These are phyloP conservation scores for Annona cherimola DNA, from an alignment of 164 flowering plant species.

Conservation along the genomic window DNA sequence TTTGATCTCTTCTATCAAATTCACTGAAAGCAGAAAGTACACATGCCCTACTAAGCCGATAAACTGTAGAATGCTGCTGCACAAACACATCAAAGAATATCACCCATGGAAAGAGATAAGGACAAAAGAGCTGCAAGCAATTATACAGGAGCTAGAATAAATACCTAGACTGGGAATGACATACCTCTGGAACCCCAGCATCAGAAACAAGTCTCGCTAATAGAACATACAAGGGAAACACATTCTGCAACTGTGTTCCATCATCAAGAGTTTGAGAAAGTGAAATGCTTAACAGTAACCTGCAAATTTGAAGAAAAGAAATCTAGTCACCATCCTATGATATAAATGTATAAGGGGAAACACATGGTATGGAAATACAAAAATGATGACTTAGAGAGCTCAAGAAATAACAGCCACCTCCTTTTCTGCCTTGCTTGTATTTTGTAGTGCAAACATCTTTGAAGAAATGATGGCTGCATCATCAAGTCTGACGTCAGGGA, in stretches of 20 bases:
- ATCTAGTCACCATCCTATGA: background rate
- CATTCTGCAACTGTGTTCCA: slow-evolving; percentile 33
- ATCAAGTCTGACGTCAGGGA: background rate
- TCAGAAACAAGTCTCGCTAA: slow-evolving; percentile 58
- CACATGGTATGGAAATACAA: background rate
- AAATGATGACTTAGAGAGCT: background rate
- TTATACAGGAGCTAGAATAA: background rate
- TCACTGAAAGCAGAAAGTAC: slow-evolving; percentile 34
- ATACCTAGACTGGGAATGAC: background rate
- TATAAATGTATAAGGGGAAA: background rate
- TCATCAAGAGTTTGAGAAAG: slow-evolving; percentile 38
- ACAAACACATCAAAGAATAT: slow-evolving; percentile 9
- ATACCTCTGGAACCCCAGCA: slow-evolving; percentile 46
- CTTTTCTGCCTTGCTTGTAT: slow-evolving; percentile 58
- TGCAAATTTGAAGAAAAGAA: slow-evolving; percentile 12
- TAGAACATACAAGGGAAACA: slow-evolving; percentile 59
- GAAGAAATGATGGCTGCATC: slow-evolving; percentile 77
- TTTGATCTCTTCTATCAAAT: slow-evolving; percentile 34
- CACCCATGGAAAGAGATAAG: background rate
- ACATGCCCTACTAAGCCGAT: slow-evolving; percentile 40
- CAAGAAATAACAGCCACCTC: slow-evolving; percentile 33
- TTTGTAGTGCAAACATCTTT: slow-evolving; percentile 78
- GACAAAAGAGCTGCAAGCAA: background rate
- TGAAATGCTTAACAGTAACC: slow-evolving; percentile 64
- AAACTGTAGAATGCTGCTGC: slow-evolving; percentile 43